Conservation (phyloP, 164 flowering plant genomes). For the Macadamia tetraphylla region DNA sequence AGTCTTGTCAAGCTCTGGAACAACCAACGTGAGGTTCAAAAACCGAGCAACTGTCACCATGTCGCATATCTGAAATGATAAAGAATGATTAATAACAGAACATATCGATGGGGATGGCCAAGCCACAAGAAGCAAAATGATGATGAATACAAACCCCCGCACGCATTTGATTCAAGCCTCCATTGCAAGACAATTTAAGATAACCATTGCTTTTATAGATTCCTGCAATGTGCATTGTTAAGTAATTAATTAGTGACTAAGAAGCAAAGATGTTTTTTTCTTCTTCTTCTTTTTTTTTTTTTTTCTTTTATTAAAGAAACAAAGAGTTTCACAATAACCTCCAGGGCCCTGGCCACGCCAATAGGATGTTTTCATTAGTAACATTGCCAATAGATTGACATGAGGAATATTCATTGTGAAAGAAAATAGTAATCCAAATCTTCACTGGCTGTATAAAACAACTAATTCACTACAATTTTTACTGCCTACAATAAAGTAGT, state of each 20-base stretch:
- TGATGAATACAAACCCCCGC: slow-evolving; percentile 14
- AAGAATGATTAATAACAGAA: not conserved
- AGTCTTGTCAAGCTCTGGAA: slow-evolving; percentile 30
- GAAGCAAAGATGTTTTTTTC: not conserved
- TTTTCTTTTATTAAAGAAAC: no score
- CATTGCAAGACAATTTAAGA: slow-evolving; percentile 20
- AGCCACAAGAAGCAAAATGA: not conserved
- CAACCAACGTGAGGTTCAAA: slow-evolving; percentile 25
- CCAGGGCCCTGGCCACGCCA: no score
- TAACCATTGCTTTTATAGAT: slow-evolving; percentile 14
- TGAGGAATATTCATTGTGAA: not conserved
- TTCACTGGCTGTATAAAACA: no score
- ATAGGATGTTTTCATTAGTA: not conserved
- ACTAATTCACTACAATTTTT: no score
- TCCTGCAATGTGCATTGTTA: slow-evolving; percentile 1
- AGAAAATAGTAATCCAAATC: no score
- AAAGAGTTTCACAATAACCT: no score
- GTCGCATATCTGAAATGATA: slow-evolving; percentile 23
- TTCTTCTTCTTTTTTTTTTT: no score
- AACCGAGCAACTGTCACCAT: slow-evolving; percentile 27
- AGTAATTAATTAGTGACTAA: not conserved
- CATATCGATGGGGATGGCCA: not conserved
- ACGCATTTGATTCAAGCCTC: slow-evolving; percentile 23
- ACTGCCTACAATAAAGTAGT: no score
- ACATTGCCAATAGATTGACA: not conserved